Base-by-base conservation (phyloP, 352 stramenopile genomes). In the Pythium folliculosum region DNA sequence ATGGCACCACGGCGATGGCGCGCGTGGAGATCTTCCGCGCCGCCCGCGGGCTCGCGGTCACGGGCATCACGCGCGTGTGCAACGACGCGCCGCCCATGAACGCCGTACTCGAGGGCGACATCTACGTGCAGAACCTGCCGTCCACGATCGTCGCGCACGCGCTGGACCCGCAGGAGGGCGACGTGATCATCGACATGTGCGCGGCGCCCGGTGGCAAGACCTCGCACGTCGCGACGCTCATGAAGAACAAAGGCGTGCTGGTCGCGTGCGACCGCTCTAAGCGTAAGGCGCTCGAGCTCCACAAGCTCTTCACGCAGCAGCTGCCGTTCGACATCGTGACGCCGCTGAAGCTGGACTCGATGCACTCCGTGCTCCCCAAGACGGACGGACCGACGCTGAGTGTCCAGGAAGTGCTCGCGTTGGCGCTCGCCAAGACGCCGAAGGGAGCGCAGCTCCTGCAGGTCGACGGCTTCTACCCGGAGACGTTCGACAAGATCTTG, bases 161-260 rank as follows among this genome's bases (percentile, higher is more conserved):
- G 9, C 72, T 98, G 5, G 65, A 96, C 69, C 90, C 94, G 1
- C 75, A 95, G 69, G 63, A 78, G 22, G 88, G 82, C 27, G 88
- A 98, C 37, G 79, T 88, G 30, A 89, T 98, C 74, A 71, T 98
- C 44, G 96, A 98, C 66, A 97, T 98, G 89, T 99, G 96, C 80
- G 82, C 88, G 7, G 95, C 94, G 0, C 96, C 96, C 1, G 95
- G 96, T 38, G 95, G 95, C 21, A 99, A 99, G 73, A 95, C 94
- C 19, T 92, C 90, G 8, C 95, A 98, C 69, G 48, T 98, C 9
- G 93, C 92, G 16, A 97, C 87, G 69, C 77, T 98, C 21, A 97
- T 98, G 80, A 69, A 82, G 47, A 97, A 98, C 71, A 75, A 88
- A 13, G 92, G 94, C 19, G 81, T 91, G 1, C 71, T 94, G 44